Evolutionary conservation across 106 monocot genomes (phyloP), one percentile per base, ranked within the genome.

Genomic region (Dactylorhiza incarnata): DNA sequence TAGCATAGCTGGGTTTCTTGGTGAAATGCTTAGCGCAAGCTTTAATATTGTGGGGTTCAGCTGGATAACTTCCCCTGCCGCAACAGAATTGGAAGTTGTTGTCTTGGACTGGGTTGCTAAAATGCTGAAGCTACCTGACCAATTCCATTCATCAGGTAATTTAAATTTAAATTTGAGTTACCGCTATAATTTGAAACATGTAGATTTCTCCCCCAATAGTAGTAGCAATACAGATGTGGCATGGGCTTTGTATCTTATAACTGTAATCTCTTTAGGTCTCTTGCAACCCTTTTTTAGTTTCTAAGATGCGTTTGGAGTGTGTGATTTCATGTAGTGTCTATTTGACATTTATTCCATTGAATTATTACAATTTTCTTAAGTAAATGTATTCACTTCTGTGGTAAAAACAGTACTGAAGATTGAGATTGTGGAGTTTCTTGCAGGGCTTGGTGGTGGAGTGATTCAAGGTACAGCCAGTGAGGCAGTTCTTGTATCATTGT

Each of bases 91-190:
- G 44, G 96, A 93, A 87, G 81, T 86, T 48, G 87, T 96, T 53
- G 93, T 93, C 72, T 81, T 93, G 67, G 96, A 96, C 73, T 96
- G 96, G 96, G 72, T 96, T 59, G 96, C 88, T 51, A 96, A 96
- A 82, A 74, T 93, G 76, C 76, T 93, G 48, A 86, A 81, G 45
- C 91, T 96, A 45, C 96, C 96, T 4, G 48, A 83, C 6, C 75
- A 83, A 23, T 91, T 96, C 73, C 84, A 89, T 66, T 93, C 90
- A 9, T 85, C 87, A 67, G 91, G 96, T 85, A 85, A 74, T 48
- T 29, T 5, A 23, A 3, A 66, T 37, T 66, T 62, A 62, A 4
- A 7, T 29, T 66, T 59, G 7, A 3, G 4, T 66, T 66, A 14
- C 51, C 51, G 22, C 0, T 49, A 26, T 77, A 5, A 29, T 24